Percentiles rank a stretch among this genome's conserved stretches.
Conservation (phyloP, 257 asterid species). For the Solanum dulcamara region DNA sequence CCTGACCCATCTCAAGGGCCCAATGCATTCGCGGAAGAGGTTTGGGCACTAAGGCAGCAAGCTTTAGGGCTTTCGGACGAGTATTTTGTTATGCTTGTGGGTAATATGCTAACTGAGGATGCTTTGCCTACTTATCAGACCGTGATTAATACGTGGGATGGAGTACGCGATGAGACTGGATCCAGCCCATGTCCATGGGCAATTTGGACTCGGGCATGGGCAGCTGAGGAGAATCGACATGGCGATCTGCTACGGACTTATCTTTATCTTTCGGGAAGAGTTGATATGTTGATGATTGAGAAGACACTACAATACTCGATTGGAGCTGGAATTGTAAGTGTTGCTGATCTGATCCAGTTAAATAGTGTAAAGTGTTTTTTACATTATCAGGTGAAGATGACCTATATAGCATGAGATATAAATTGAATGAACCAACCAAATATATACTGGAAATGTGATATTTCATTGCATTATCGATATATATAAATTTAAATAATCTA, state of each 20-base stretch:
- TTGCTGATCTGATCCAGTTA: not conserved
- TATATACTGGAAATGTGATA: too few relatives aligned
- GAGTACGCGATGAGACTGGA: conserved; percentile 16
- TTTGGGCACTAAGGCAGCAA: conserved; percentile 17
- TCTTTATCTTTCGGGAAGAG: conserved; percentile 32
- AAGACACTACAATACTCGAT: conserved; percentile 27
- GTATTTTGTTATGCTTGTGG: conserved; percentile 22
- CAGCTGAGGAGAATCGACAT: conserved; percentile 33
- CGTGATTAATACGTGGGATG: conserved; percentile 1
- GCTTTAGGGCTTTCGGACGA: conserved; percentile 15
- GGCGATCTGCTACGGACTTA: conserved; percentile 24
- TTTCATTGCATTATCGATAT: too few relatives aligned
- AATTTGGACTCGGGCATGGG: conserved; percentile 28
- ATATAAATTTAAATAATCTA: too few relatives aligned
- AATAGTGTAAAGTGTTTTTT: not conserved
- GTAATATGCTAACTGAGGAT: conserved; percentile 24
- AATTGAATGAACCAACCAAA: not conserved
- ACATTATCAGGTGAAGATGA: not conserved
- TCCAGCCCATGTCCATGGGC: conserved; percentile 33
- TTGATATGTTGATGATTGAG: conserved; percentile 28
- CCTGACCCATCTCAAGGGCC: conserved; percentile 14
- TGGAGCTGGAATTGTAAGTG: conserved; percentile 22
- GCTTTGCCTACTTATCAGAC: conserved; percentile 30
- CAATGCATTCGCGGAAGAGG: conserved; percentile 1
- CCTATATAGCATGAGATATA: not conserved